Conservation (phyloP, 306 rosid genomes). For the Cucurbita ficifolia region DNA sequence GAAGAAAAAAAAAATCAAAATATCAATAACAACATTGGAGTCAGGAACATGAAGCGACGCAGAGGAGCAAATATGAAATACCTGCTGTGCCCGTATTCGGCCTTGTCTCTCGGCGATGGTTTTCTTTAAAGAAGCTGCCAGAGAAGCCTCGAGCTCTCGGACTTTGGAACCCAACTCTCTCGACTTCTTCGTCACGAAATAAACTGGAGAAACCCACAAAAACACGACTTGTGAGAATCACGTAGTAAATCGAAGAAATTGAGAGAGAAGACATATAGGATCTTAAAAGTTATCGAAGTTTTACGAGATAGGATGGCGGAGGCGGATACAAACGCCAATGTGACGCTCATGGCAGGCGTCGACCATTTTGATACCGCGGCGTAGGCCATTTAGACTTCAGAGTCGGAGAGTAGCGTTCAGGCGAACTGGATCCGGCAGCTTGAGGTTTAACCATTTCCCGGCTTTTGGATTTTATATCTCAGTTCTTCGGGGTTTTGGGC, state of each 20-base stretch:
- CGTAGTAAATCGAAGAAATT: background rate
- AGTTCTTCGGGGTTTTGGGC: no score
- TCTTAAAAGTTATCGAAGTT: background rate
- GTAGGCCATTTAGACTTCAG: constrained; percentile 1
- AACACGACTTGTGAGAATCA: background rate
- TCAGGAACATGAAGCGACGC: background rate
- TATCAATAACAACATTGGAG: background rate
- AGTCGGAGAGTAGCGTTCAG: background rate
- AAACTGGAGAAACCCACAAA: constrained; percentile 19
- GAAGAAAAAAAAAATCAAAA: background rate
- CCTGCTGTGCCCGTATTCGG: constrained; percentile 93
- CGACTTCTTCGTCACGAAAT: constrained; percentile 30
- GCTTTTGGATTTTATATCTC: background rate
- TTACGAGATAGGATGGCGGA: constrained; percentile 35
- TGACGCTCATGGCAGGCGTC: constrained; percentile 18
- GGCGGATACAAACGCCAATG: constrained; percentile 39
- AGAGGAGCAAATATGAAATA: background rate
- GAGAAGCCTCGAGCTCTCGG: constrained; percentile 43
- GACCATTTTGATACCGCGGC: constrained; percentile 18
- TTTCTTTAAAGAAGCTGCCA: constrained; percentile 32
- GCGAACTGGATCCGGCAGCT: background rate
- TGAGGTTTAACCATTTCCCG: background rate
- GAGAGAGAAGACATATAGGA: background rate
- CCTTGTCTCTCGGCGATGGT: constrained; percentile 78
- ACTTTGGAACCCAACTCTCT: constrained; percentile 41